phyloP scores from a whole-genome alignment of 2,329 filamentous ascomycete genomes.

The Claviceps pazoutovae region DNA sequence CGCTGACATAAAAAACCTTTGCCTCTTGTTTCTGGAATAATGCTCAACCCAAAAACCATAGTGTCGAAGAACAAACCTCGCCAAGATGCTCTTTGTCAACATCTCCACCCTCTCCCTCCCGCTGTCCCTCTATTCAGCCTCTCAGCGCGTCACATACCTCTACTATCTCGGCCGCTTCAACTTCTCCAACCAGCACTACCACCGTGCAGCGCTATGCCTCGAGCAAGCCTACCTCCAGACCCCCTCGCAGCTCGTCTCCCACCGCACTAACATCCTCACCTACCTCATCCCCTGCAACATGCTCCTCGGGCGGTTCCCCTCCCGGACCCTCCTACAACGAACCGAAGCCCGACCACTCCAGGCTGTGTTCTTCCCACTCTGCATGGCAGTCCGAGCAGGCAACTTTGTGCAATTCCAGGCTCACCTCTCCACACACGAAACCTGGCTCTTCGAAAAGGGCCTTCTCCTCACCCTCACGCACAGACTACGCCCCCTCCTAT shows the following conservation, averaged over 20 bases:
- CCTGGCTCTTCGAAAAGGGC: conserved; percentile 64
- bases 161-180: conserved; percentile 90
- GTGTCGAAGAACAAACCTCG: conserved; percentile 70
- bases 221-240: conserved; percentile 68
- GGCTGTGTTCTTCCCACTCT: conserved; percentile 59
- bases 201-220: conserved; percentile 59
- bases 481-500: conserved; percentile 67
- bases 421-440: conserved; percentile 47
- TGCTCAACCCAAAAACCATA: conserved; percentile 15
- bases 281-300: conserved; percentile 76
- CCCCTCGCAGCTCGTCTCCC: conserved; percentile 45
- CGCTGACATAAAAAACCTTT: not conserved
- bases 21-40: not conserved
- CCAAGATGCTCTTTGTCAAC: conserved; percentile 79
- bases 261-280: conserved; percentile 67
- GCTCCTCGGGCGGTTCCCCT: conserved; percentile 73
- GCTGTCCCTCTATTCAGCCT: conserved; percentile 65
- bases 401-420: conserved; percentile 61
- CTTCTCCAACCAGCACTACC: conserved; percentile 73
- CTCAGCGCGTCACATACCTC: conserved; percentile 80
- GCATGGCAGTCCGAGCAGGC: conserved; percentile 55
- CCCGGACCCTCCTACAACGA: conserved; percentile 46
- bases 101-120: conserved; percentile 75
- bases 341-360: conserved; percentile 48
- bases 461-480: conserved; percentile 64